Evolutionary conservation across 768 basidiomycete genomes (phyloP), one percentile per base, ranked within the genome.

Genomic region (Suillus plorans): DNA sequence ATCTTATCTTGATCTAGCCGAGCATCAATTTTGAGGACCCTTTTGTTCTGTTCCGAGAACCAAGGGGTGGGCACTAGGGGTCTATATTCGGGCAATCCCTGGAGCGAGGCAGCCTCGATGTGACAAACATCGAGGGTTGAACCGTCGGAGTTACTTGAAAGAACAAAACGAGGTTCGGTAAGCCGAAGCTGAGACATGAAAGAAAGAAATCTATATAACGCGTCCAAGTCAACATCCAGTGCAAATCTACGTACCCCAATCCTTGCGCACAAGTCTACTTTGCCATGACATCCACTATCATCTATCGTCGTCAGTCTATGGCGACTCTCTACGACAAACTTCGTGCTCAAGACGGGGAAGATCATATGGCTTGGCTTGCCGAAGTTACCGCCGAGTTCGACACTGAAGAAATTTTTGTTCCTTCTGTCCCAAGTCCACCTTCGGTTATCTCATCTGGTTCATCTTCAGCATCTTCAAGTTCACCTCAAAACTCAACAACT

Each of bases 121-220:
- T 76, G 75, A 76, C 64, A 65, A 56, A 16, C 68, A 63, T 72
- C 76, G 69, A 77, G 75, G 75, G 75, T 69, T 70, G 65, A 68
- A 61, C 18, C 18, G 76, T 76, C 75, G 75, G 75, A 76, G 76
- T 76, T 76, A 76, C 67, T 70, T 76, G 70, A 77, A 76, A 76
- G 71, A 76, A 77, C 72, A 75, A 77, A 77, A 76, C 77, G 76
- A 77, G 75, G 75, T 73, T 77, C 76, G 76, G 75, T 76, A 77
- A 74, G 74, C 74, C 66, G 71, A 74, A 73, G 69, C 70, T 75
- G 72, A 77, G 73, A 72, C 75, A 76, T 76, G 75, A 77, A 76
- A 76, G 75, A 76, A 77, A 76, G 67, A 68, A 68, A 75, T 71
- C 72, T 76, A 76, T 76, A 75, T 76, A 78, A 70, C 66, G 20